Evolutionary conservation across 495 filamentous ascomycete genomes (phyloP).

Genomic region (Sordaria brevicollis): DNA sequence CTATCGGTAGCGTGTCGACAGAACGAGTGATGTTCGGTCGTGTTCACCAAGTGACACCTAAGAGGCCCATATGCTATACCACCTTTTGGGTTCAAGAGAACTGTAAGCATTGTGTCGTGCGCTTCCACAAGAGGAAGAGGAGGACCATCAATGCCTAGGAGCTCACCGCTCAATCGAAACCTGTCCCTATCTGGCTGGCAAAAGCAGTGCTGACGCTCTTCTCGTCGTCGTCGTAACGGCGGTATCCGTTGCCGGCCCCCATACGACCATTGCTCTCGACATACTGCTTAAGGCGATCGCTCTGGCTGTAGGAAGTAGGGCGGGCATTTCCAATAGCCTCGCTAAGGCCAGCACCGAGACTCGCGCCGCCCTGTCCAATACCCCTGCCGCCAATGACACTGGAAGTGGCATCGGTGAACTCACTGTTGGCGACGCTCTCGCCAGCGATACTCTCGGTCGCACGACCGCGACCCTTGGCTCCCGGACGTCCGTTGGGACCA

Average conservation of each 20-base stretch:
- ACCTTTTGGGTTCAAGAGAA: background rate
- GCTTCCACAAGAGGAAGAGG: background rate
- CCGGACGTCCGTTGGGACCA: conserved; percentile 42
- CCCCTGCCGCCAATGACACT: conserved; percentile 64
- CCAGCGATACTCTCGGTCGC: conserved; percentile 73
- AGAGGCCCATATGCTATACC: background rate
- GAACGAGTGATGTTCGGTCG: background rate
- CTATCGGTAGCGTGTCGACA: background rate
- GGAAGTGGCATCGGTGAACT: conserved; percentile 69
- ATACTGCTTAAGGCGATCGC: conserved; percentile 73
- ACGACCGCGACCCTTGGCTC: conserved; percentile 46
- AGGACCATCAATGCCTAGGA: background rate
- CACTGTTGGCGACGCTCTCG: conserved; percentile 80
- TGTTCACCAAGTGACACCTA: background rate
- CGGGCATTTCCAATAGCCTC: conserved; percentile 43
- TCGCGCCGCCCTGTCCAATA: conserved; percentile 63
- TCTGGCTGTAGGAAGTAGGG: conserved; percentile 37
- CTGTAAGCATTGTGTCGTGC: background rate
- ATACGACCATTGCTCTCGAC: conserved; percentile 59
- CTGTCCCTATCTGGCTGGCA: conserved; percentile 77
- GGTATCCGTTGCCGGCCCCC: conserved; percentile 61
- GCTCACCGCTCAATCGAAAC: conserved; percentile 69
- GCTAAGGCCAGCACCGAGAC: conserved; percentile 67
- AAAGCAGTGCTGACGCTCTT: conserved; percentile 93
- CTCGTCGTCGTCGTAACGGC: conserved; percentile 85